A percentile compares a stretch with the other conserved stretches of the same genome.
Conservation (phyloP, 495 filamentous ascomycete species). For the Tuber brumale region DNA sequence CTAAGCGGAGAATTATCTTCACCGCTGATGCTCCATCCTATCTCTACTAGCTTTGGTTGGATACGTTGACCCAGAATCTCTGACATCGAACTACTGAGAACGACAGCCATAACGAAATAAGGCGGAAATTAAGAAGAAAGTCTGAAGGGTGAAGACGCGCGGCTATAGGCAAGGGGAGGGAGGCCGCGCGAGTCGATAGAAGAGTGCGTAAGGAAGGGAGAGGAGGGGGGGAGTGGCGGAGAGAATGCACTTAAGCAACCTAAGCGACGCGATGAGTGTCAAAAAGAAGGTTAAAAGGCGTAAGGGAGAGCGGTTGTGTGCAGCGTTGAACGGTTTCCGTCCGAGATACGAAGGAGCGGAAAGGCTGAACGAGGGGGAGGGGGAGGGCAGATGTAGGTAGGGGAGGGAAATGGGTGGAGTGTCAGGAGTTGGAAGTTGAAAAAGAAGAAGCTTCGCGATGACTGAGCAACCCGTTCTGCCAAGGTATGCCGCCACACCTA, state of each 20-base stretch:
- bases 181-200: neutral
- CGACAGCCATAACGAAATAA: conserved; percentile 55
- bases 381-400: conserved; percentile 18
- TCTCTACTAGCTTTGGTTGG: conserved; percentile 89
- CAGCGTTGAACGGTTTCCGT: conserved; percentile 11
- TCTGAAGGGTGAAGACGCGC: conserved; percentile 1
- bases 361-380: conserved; percentile 14
- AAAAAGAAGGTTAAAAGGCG: conserved; percentile 2
- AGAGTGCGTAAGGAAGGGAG: neutral
- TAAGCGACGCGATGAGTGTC: conserved; percentile 9
- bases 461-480: conserved; percentile 31
- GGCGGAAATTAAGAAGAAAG: conserved; percentile 7
- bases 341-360: conserved; percentile 9
- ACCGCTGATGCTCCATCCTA: conserved; percentile 78
- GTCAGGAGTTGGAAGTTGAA: conserved; percentile 22
- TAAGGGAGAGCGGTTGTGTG: conserved; percentile 6
- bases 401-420: neutral
- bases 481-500: conserved; percentile 25
- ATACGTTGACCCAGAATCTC: conserved; percentile 71
- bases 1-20: conserved; percentile 76
- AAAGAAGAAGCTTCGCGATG: conserved; percentile 38
- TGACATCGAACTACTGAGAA: conserved; percentile 69
- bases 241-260: conserved; percentile 20
- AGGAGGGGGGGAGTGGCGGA: neutral
- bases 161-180: neutral